phyloP scores from a whole-genome alignment of 2,329 filamentous ascomycete species.

The Fusarium sp. region DNA sequence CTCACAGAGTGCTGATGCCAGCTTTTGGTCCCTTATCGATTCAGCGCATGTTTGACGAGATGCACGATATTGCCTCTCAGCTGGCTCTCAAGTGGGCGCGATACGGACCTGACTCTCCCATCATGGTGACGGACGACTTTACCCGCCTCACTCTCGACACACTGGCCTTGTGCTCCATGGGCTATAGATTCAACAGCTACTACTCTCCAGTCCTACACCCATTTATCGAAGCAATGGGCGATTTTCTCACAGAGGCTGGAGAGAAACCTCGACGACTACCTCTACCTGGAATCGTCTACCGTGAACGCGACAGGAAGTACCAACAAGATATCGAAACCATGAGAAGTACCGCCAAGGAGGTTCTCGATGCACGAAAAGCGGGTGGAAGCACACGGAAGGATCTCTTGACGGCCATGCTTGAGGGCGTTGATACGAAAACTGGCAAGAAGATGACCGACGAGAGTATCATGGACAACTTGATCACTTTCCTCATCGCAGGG shows the following conservation, averaged over 20 bases:
- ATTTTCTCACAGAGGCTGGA: not conserved
- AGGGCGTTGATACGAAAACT: slow-evolving; percentile 73
- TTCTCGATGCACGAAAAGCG: not conserved
- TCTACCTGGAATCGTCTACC: not conserved
- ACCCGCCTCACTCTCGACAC: slow-evolving; percentile 66
- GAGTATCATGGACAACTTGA: slow-evolving; percentile 74
- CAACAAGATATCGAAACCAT: not conserved
- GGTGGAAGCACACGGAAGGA: not conserved
- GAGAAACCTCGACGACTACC: not conserved
- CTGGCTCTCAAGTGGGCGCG: slow-evolving; percentile 75
- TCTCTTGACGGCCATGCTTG: slow-evolving; percentile 72
- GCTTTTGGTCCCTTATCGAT: slow-evolving; percentile 77
- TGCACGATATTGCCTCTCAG: slow-evolving; percentile 74
- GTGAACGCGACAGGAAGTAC: not conserved
- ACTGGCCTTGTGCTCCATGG: not conserved
- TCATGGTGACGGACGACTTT: slow-evolving; percentile 74
- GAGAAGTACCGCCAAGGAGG: not conserved
- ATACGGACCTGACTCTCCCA: slow-evolving; percentile 65
- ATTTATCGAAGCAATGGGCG: not conserved
- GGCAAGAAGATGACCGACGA: slow-evolving; percentile 71
- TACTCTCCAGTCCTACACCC: not conserved
- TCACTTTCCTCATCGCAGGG: slow-evolving; percentile 76
- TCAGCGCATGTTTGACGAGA: slow-evolving; percentile 73
- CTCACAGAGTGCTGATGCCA: slow-evolving; percentile 72
- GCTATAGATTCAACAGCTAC: slow-evolving; percentile 1